phyloP scores from a whole-genome alignment of 805 yeast genomes.

The Saccharomycopsis sp. region DNA sequence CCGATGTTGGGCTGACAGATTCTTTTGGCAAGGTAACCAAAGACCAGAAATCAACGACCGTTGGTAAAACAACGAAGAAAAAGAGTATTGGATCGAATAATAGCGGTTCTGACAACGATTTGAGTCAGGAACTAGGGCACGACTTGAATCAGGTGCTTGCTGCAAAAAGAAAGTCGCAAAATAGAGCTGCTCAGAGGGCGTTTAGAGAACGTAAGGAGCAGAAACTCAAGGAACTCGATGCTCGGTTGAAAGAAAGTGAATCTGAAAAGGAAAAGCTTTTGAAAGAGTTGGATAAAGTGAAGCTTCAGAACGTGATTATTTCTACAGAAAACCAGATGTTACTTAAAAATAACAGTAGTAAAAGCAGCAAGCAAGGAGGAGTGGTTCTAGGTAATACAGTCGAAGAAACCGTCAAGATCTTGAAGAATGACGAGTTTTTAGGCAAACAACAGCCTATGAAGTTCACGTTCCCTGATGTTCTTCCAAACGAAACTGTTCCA shows the following conservation, averaged over 20 bases:
- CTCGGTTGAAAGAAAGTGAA: conserved; percentile 52
- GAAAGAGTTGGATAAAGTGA: conserved; percentile 44
- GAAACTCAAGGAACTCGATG: conserved; percentile 59
- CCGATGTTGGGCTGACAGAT: neutral
- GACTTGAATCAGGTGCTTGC: conserved; percentile 26
- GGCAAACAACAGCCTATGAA: neutral
- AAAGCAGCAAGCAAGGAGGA: neutral
- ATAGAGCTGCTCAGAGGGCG: conserved; percentile 83
- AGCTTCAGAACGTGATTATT: conserved; percentile 49
- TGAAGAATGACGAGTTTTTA: neutral
- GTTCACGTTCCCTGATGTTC: conserved; percentile 20
- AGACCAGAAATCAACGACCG: neutral
- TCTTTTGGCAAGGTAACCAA: conserved; percentile 1
- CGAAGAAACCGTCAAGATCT: neutral
- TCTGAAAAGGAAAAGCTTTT: conserved; percentile 40
- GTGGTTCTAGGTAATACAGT: conserved; percentile 27
- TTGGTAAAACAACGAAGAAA: neutral
- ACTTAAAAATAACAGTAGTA: conserved; percentile 28
- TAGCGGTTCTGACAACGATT: neutral
- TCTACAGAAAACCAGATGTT: conserved; percentile 57
- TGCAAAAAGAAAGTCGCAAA: conserved; percentile 65
- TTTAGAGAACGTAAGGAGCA: conserved; percentile 77
- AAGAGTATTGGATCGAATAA: neutral
- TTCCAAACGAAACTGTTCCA: conserved; percentile 27
- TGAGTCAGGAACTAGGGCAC: conserved; percentile 4